Base-by-base conservation (phyloP, 2,329 filamentous ascomycete species). In the Xylariales sp. region DNA sequence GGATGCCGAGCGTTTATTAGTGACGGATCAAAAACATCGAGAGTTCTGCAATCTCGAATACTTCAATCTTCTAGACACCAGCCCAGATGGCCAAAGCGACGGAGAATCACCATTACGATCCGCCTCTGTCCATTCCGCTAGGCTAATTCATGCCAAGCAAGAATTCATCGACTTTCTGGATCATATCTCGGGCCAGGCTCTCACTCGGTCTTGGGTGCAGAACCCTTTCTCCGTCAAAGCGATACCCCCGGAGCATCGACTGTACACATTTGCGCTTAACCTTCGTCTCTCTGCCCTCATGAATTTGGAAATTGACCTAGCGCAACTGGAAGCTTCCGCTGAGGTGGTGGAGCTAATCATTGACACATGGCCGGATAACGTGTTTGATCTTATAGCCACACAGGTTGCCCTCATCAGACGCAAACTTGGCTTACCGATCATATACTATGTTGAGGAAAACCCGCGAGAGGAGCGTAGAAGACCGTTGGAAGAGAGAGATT, bases 21-120 rank as follows among this genome's bases (percentile, higher is more conserved):
- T 82, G 36, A 85, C 83, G 30, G 85, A 86, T 59, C 81, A 83
- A 39, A 84, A 86, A 41, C 87, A 91, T 71, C 84, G 89, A 62
- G 81, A 82, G 5, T 91, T 89, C 77, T 89, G 90, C 10, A 93
- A 92, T 70, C 83, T 91, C 62, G 91, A 93, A 75, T 93, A 91
- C 75, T 92, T 87, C 80, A 93, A 92, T 72, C 81, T 91, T 12
- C 85, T 89, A 69, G 83, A 84, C 64, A 75, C 80, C 3, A 81
- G 82, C 56, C 78, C 78, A 30, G 76, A 77, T 45, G 73, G 70
- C 3, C 69, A 73, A 10, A 58, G 74, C 1, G 73, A 77, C 1
- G 74, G 77, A 6, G 76, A 79, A 8, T 74, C 75, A 3, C 75
- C 78, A 32, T 75, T 80, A 39, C 78, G 81, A 52, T 79, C 80